Percentiles rank a stretch among this genome's conserved stretches.
Conservation (phyloP, 192 early-diverging fungal genomes). For the Chytriomyces confervae region DNA sequence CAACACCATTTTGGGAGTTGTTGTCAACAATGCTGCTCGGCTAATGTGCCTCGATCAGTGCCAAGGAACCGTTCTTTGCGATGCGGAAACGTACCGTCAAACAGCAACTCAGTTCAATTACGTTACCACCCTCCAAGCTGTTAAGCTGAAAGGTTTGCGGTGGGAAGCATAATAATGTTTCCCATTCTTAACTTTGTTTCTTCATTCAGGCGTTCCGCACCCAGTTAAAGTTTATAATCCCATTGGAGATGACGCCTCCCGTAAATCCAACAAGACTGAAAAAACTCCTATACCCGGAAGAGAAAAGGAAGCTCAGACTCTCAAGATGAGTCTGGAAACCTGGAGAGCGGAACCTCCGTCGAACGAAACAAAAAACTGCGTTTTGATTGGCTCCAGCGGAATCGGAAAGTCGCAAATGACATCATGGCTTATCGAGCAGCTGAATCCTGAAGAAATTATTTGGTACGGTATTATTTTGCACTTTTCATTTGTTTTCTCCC, state of each 20-base stretch:
- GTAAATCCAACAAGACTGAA: constrained; percentile 3
- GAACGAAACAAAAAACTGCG: background rate
- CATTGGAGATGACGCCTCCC: background rate
- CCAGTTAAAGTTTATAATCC: constrained; percentile 24
- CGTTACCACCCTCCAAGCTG: background rate
- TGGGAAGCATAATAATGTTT: background rate
- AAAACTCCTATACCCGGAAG: background rate
- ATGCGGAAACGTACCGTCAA: constrained; percentile 8
- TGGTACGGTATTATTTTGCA: constrained; percentile 1
- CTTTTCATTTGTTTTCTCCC: background rate
- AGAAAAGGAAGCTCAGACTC: constrained; percentile 4
- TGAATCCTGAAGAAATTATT: background rate
- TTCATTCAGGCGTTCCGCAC: background rate
- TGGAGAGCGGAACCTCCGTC: background rate
- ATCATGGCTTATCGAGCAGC: background rate
- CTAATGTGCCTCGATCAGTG: constrained; percentile 35
- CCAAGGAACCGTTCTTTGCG: constrained; percentile 17
- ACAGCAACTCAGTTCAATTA: background rate
- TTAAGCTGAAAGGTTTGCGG: constrained; percentile 15
- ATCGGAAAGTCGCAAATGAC: constrained; percentile 15
- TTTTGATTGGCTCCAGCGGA: background rate
- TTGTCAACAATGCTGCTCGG: constrained; percentile 43
- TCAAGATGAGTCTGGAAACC: background rate
- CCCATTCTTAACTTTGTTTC: background rate
- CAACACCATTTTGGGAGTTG: constrained; percentile 37